Evolutionary conservation across 129 eudicot genomes (phyloP).

Genomic region (Scalesia atractyloides): DNA sequence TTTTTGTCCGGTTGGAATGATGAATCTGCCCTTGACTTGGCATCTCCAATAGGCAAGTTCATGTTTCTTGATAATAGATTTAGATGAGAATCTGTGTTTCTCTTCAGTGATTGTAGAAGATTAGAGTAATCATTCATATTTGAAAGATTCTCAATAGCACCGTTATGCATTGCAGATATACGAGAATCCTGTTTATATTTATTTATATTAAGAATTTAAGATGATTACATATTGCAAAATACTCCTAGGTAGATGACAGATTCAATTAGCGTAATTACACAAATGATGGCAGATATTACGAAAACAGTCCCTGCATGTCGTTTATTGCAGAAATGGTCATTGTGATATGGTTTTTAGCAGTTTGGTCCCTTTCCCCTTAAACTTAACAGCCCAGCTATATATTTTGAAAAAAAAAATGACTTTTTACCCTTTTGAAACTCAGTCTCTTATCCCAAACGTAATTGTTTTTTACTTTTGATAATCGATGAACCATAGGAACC

Average conservation of each 20-base stretch:
- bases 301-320: not conserved
- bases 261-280: not conserved
- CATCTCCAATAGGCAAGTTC: constrained; percentile 46
- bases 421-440: not conserved
- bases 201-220: not conserved
- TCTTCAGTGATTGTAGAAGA: constrained; percentile 66
- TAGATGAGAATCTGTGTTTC: constrained; percentile 59
- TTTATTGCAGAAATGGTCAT: not conserved
- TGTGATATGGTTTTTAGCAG: not conserved
- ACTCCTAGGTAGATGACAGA: not conserved
- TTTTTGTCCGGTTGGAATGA: constrained; percentile 67
- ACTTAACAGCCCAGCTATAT: not conserved
- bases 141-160: constrained; percentile 51
- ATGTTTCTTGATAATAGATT: constrained; percentile 52
- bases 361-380: not conserved
- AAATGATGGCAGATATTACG: not conserved
- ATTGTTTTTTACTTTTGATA: not conserved
- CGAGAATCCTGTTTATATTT: constrained; percentile 50
- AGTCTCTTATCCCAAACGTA: not conserved
- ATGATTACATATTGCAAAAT: not conserved
- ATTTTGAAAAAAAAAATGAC: not conserved
- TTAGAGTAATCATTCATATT: constrained; percentile 55
- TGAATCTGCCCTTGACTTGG: constrained; percentile 41
- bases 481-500: not conserved
- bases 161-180: constrained; percentile 41